A percentile compares a stretch with the other conserved stretches of the same genome.
Evolutionary conservation across 2,329 filamentous ascomycete genomes (phyloP).

Genomic region (Didymosphaeria variabile): DNA sequence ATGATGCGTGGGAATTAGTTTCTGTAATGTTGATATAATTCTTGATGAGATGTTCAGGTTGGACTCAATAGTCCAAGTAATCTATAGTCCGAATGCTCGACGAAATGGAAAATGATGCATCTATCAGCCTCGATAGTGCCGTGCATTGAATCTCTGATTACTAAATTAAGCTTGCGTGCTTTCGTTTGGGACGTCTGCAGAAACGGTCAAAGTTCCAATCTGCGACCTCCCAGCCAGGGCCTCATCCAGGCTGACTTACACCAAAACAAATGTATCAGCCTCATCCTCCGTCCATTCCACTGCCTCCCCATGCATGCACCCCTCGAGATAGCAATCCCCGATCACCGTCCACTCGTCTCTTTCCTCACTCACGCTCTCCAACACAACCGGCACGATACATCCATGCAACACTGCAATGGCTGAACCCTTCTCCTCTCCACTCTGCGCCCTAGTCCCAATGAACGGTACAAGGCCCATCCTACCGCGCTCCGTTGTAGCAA

Average conservation of each 20-base stretch:
- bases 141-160: too few species aligned
- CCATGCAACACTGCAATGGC: constrained; percentile 27
- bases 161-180: too few species aligned
- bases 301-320: constrained; percentile 27
- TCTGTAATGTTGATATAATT: too few species aligned
- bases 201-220: too few species aligned
- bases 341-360: constrained; percentile 24
- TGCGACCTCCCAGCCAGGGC: too few species aligned
- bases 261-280: constrained; percentile 21
- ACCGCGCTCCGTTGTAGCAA: constrained; percentile 23
- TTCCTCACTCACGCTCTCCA: constrained; percentile 19
- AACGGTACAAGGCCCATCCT: constrained; percentile 24
- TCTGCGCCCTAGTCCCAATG: constrained; percentile 16
- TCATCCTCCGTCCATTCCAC: constrained; percentile 21
- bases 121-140: too few species aligned
- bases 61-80: too few species aligned
- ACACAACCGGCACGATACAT: constrained; percentile 28
- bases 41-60: too few species aligned
- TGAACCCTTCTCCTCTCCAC: constrained; percentile 10
- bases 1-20: too few species aligned
- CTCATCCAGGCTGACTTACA: constrained; percentile 1
- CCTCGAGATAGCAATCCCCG: constrained; percentile 28
- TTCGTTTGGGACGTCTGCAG: too few species aligned
- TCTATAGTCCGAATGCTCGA: too few species aligned
- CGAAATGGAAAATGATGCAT: too few species aligned